Conservation (phyloP, 305 asterid genomes). For the Fraxinus sp. region DNA sequence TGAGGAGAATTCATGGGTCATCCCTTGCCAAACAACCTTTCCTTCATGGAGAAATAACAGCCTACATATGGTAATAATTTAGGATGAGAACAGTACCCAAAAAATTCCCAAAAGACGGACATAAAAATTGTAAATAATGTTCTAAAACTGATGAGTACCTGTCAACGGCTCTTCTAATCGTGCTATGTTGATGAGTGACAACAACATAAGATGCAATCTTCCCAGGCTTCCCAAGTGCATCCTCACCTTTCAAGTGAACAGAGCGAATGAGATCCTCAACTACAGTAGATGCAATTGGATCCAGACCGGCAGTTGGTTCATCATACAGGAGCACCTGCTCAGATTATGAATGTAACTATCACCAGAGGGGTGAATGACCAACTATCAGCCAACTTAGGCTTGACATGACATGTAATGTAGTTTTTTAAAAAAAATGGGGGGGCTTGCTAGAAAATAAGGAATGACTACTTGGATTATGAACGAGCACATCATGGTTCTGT, state of each 20-base stretch:
- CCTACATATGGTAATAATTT: conserved; percentile 39
- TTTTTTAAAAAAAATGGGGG: too few species aligned
- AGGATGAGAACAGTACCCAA: conserved; percentile 21
- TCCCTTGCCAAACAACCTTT: conserved; percentile 95
- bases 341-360: conserved; percentile 17
- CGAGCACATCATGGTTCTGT: background rate
- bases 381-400: background rate
- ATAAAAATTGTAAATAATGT: background rate
- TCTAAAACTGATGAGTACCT: conserved; percentile 48
- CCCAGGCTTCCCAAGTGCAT: conserved; percentile 84
- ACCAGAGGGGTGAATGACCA: conserved; percentile 1
- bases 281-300: conserved; percentile 98
- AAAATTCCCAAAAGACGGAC: conserved; percentile 5
- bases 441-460: background rate
- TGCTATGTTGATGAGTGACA: conserved; percentile 98
- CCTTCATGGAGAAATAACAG: conserved; percentile 84
- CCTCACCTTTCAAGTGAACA: conserved; percentile 79
- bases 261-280: conserved; percentile 98
- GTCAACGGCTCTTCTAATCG: conserved; percentile 92
- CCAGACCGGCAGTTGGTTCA: conserved; percentile 99
- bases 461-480: background rate
- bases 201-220: conserved; percentile 87
- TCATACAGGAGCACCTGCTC: conserved; percentile 90
- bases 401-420: too few species aligned
- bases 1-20: conserved; percentile 85